Conservation (phyloP, 1,284 basidiomycete genomes). For the Porodaedalea pini region DNA sequence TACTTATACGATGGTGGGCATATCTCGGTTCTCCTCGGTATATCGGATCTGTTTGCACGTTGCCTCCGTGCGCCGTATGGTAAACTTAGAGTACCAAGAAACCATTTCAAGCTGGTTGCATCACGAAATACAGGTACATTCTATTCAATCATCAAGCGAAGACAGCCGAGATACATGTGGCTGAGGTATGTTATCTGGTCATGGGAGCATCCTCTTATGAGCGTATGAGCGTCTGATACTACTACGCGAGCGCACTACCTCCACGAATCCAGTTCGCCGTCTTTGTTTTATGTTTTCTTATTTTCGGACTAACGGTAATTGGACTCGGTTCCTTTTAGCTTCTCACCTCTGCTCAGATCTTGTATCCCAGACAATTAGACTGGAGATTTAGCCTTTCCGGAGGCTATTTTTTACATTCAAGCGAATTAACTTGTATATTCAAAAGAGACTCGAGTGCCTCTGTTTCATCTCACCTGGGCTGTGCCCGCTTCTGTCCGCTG, state of each 20-base stretch:
- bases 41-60: neutral
- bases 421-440: neutral
- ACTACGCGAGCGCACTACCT: neutral
- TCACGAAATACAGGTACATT: constrained; percentile 2
- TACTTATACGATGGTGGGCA: neutral
- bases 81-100: neutral
- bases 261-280: constrained; percentile 1
- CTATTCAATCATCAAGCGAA: neutral
- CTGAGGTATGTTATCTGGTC: constrained; percentile 4
- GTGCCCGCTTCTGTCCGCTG: constrained; percentile 1
- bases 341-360: neutral
- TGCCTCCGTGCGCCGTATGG: neutral
- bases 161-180: neutral
- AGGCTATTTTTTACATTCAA: neutral
- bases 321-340: too few species aligned
- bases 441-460: neutral
- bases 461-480: neutral
- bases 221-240: neutral
- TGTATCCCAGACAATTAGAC: neutral
- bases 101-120: neutral
- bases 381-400: too few species aligned
- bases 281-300: neutral
- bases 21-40: neutral
- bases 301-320: too few species aligned
- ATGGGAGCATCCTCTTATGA: neutral